Conservation (phyloP, 805 yeast species). For the Suhomyces tanzawaensis region DNA sequence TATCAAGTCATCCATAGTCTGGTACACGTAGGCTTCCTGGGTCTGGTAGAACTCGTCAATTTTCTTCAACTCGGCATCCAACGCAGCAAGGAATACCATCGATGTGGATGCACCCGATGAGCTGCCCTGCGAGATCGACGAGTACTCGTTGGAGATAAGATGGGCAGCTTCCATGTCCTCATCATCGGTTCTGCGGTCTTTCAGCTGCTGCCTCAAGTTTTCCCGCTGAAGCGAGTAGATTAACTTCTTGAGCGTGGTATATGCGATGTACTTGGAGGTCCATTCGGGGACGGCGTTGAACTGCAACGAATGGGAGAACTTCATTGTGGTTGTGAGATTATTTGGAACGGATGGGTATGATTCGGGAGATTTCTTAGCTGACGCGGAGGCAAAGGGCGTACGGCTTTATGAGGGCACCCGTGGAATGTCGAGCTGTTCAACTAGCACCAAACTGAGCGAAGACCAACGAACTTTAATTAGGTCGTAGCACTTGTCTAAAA, state of each 20-base stretch:
- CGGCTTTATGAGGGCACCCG: not conserved
- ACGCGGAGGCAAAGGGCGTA: too few relatives aligned
- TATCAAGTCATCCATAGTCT: slow-evolving; percentile 53
- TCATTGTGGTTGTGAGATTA: slow-evolving; percentile 48
- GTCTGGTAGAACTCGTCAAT: slow-evolving; percentile 70
- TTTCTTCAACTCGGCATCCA: slow-evolving; percentile 74
- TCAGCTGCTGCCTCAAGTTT: slow-evolving; percentile 19
- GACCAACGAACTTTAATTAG: too few relatives aligned
- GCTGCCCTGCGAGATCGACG: slow-evolving; percentile 1
- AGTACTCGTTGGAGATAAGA: slow-evolving; percentile 26
- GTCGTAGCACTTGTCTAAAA: too few relatives aligned
- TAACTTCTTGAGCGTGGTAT: slow-evolving; percentile 80
- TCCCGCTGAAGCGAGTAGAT: slow-evolving; percentile 82
- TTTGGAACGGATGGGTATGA: too few relatives aligned
- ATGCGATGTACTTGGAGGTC: slow-evolving; percentile 89
- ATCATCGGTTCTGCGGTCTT: slow-evolving; percentile 12
- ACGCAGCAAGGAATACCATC: slow-evolving; percentile 61
- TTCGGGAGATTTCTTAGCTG: too few relatives aligned
- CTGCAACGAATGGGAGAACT: slow-evolving; percentile 91
- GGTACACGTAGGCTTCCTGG: slow-evolving; percentile 60
- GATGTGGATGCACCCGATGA: slow-evolving; percentile 37
- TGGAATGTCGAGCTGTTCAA: too few relatives aligned
- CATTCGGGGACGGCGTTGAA: slow-evolving; percentile 98
- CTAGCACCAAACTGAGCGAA: too few relatives aligned
- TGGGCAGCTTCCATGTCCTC: slow-evolving; percentile 31